A percentile compares a stretch with the other conserved stretches of the same genome.
Evolutionary conservation across 2,329 filamentous ascomycete species (phyloP).

Genomic region (Colletotrichum musicola): DNA sequence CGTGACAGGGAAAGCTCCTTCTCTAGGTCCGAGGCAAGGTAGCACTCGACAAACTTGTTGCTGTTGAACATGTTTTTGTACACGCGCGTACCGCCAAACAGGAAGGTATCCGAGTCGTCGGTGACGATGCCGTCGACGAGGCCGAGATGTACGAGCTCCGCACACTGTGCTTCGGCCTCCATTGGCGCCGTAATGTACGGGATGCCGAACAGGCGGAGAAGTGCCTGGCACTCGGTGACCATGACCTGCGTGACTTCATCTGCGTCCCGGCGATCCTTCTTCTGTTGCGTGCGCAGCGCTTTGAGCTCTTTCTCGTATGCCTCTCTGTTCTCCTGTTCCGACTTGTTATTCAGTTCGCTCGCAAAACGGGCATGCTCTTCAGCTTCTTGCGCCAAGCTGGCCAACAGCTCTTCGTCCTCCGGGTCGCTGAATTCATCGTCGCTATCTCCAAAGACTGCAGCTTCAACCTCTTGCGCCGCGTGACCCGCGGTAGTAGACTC

Average conservation of each 20-base stretch:
- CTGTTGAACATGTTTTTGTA: conserved; percentile 99
- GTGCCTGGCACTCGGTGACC: conserved; percentile 93
- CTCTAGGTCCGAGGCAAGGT: conserved; percentile 85
- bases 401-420: conserved; percentile 90
- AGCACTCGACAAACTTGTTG: conserved; percentile 98
- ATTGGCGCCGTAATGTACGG: conserved; percentile 98
- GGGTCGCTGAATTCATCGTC: conserved; percentile 85
- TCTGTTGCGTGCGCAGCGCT: conserved; percentile 91
- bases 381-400: conserved; percentile 87
- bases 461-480: conserved; percentile 48
- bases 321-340: conserved; percentile 75
- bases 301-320: conserved; percentile 91
- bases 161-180: conserved; percentile 98
- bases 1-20: conserved; percentile 89
- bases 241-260: conserved; percentile 98
- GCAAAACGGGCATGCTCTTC: conserved; percentile 96
- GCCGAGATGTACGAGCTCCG: conserved; percentile 85
- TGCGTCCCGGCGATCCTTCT: conserved; percentile 94
- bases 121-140: conserved; percentile 98
- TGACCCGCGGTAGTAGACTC: conserved; percentile 31
- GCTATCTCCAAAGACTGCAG: conserved; percentile 64
- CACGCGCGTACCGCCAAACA: conserved; percentile 94
- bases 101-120: conserved; percentile 95
- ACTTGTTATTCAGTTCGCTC: conserved; percentile 84
- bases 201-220: conserved; percentile 90